Base-by-base conservation (phyloP, 177 flowering plant genomes). In the Telopea speciosissima region DNA sequence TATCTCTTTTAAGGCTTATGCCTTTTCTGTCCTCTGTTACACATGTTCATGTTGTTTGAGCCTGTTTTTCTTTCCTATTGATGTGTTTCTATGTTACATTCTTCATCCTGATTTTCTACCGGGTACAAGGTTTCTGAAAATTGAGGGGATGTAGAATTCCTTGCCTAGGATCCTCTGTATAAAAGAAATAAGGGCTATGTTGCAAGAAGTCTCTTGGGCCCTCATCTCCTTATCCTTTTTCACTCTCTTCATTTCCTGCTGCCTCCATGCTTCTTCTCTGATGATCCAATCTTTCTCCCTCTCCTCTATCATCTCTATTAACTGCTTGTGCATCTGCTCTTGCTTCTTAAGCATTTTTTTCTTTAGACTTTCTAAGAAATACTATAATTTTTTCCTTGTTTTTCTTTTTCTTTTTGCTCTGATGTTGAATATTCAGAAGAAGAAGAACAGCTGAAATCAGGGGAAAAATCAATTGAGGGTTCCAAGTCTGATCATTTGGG, bases 251-350 rank as follows among this genome's bases (percentile, higher is more conserved):
- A 80, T 80, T 83, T 83, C 83, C 40, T 79, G 81, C 75, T 66
- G 78, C 73, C 64, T 83, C 90, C 93, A 87, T 33, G 83, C 86
- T 80, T 89, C 87, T 77, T 89, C 93, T 70, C 89, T 79, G 6
- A 60, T 56, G 9, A 82, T 75, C 69, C 88, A 79, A 74, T 85
- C 90, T 67, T 60, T 77, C 71, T 89, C 90, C 68, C 68, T 82
- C 75, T 49, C 82, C 73, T 82, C 93, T 10, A 87, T 63, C 60
- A 74, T 42, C 44, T 85, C 84, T 28, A 87, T 70, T 74, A 89
- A 76, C 70, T 86, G 77, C 45, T 71, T 78, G 68, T 87, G 82
- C 90, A 89, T 87, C 74, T 75, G 71, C 78, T 87, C 93, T 65
- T 87, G 93, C 74, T 78, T 85, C 42, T 81, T 71, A 71, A 83